phyloP scores from a whole-genome alignment of 257 asterid species.

The Cinchona pubescens region DNA sequence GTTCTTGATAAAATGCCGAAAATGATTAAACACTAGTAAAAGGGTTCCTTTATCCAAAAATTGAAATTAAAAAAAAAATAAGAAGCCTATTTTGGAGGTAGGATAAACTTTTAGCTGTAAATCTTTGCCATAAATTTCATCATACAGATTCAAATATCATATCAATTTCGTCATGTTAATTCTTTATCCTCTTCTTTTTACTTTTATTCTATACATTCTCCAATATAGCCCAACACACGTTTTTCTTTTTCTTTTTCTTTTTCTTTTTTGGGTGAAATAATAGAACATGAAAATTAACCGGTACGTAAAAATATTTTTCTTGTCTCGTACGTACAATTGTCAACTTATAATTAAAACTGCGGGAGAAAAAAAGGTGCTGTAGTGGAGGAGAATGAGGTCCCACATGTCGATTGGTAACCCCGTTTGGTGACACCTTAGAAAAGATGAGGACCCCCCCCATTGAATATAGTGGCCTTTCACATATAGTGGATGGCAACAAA shows the following conservation, averaged over 20 bases:
- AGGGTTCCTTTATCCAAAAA: background rate
- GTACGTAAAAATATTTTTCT: background rate
- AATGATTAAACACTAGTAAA: background rate
- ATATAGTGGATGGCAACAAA: constrained; percentile 24
- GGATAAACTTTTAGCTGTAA: background rate
- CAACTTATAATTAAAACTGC: background rate
- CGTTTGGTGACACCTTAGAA: constrained; percentile 40
- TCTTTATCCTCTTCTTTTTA: no score
- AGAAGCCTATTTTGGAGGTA: background rate
- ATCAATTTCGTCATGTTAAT: no score
- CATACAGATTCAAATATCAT: background rate
- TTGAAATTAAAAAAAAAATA: background rate
- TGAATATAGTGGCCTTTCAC: constrained; percentile 27
- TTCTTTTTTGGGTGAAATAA: background rate
- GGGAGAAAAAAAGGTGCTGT: constrained; percentile 29
- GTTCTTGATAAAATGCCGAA: background rate
- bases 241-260: no score
- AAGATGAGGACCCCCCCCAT: constrained; percentile 29
- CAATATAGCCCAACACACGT: no score
- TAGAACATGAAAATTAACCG: background rate
- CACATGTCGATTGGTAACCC: constrained; percentile 61
- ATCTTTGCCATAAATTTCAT: background rate
- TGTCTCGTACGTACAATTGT: background rate
- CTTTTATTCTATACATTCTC: no score
- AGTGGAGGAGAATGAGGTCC: constrained; percentile 28